Evolutionary conservation across 306 rosid species (phyloP), one percentile per base, ranked within the genome.

Genomic region (Urtica urens): DNA sequence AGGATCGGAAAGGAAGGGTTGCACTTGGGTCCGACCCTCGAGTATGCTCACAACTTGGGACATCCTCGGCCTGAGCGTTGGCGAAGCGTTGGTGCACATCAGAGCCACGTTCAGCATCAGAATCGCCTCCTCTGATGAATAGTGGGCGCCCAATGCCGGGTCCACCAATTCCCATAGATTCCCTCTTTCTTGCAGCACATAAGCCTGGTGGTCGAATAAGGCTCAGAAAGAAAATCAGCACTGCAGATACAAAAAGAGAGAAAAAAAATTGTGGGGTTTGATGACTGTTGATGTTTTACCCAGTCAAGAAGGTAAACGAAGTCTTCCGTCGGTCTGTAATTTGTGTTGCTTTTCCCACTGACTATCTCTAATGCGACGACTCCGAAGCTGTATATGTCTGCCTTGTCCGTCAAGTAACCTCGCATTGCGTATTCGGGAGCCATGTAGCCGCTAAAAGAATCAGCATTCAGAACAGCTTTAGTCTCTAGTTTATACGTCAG

Each of bases 401-500:
- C 96, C 63, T 87, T 87, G 45, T 70, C 50, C 0, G 95, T 88
- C 51, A 88, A 73, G 68, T 82, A 78, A 18, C 97, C 95, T 9
- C 93, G 93, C 93, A 88, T 88, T 56, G 95, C 97, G 64, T 88
- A 88, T 49, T 87, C 94, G 0, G 96, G 96, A 58, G 96, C 96
- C 93, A 88, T 88, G 49, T 88, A 88, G 59, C 96, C 97, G n/a
- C 97, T 88, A 45, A 49, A 71, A 1, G 10, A 71, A 46, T 15
- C 35, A 40, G 14, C 21, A 40, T 22, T 23, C 24, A 7, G 39
- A 41, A 49, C 23, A 33, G 15, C 39, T 44, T 50, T 40, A 25
- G 53, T 9, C 38, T 19, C 10, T n/a, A 58, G 49, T 40, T 30
- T 7, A 13, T n/a, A n/a, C n/a, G n/a, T n/a, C n/a, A n/a, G n/a